Evolutionary conservation across 345 rosid species (phyloP), one percentile per base, ranked within the genome.

Genomic region (Gossypium australe): DNA sequence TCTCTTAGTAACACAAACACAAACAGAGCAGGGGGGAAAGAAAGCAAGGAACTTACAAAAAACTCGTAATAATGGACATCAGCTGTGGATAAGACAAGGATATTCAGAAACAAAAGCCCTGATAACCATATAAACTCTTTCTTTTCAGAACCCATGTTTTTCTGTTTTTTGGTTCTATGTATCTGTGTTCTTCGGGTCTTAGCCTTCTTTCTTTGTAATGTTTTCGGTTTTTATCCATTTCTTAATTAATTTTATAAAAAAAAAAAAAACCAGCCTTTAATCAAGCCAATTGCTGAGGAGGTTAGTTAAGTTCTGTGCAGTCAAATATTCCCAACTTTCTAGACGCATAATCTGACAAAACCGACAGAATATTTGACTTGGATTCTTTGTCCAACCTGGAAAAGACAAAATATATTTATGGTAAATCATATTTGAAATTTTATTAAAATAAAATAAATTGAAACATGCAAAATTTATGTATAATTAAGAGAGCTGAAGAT

Each of bases 141-240:
- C 2, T 27, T 69, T 10, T 29, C 45, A 27, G 24, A 69, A 27
- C 16, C 73, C 73, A 69, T 69, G 16, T 27, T 69, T 1, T 51
- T 9, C 17, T 29, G 7, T 6, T 34, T 34, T 34, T 34, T 34
- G 41, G 41, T 5, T 34, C 41, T 4, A 34, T 34, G 41, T 34
- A 9, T 47, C 2, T 25, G 73, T 69, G 47, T 69, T 69, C 73
- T 51, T 51, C 73, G 51, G 60, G 29, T 69, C 73, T 27, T 59
- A 59, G 24, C 59, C 17, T 2, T 2, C 4, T 45, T 11, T 16
- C 0, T 16, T 24, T 9, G 41, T 22, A 22, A 7, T 24, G 14
- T 69, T 49, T 27, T 16, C 9, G 14, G 25, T 49, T 9, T 48
- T 8, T 12, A 48, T 48, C 20, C 5, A 68, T 16, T 68, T 49